Evolutionary conservation across 2,329 filamentous ascomycete genomes (phyloP), one percentile per base, ranked within the genome.

Genomic region (Tricladium varicosporioides): DNA sequence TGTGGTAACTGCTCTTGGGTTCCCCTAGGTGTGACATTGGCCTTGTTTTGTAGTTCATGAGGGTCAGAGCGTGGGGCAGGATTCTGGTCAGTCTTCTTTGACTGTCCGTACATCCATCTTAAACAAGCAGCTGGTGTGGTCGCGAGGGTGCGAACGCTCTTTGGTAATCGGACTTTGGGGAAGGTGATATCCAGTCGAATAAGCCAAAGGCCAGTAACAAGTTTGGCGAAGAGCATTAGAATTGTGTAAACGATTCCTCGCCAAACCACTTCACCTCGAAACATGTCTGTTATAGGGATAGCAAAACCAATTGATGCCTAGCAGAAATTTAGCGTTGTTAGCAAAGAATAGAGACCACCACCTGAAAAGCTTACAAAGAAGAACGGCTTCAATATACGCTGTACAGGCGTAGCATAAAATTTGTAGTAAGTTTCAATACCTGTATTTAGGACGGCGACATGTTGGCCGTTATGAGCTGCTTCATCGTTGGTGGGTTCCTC

Each of bases 251-350:
- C 78, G 0, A 91, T 58, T 0, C 89, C 89, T 5, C 83, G 81
- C 89, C 88, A 93, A 3, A 91, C 72, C 0, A 88, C 76, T 0
- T 72, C 64, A 0, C 82, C 81, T 0, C 70, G 69, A 63, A 92
- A 92, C 77, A 93, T 83, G 5, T 81, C 73, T 0, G 80, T 81
- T 33, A 92, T 86, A 0, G 89, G 89, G 1, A 93, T 87, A 0
- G 88, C 86, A 67, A 92, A 92, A 0, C 89, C 89, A 40, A 93
- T 86, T 0, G 79, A 82, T 0, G 80, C 75, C 76, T 48, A 3
- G 10, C 4, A 11, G 18, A 22, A 46, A 5, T 18, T 27, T 32
- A 45, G 9, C 11, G 14, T 33, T 40, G 27, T 33, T 62, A 55
- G 27, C 18, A 2, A 11, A 36, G 10, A 51, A 9, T 16, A 16